phyloP scores from a whole-genome alignment of 495 filamentous ascomycete species.

The Xylaria venustula region DNA sequence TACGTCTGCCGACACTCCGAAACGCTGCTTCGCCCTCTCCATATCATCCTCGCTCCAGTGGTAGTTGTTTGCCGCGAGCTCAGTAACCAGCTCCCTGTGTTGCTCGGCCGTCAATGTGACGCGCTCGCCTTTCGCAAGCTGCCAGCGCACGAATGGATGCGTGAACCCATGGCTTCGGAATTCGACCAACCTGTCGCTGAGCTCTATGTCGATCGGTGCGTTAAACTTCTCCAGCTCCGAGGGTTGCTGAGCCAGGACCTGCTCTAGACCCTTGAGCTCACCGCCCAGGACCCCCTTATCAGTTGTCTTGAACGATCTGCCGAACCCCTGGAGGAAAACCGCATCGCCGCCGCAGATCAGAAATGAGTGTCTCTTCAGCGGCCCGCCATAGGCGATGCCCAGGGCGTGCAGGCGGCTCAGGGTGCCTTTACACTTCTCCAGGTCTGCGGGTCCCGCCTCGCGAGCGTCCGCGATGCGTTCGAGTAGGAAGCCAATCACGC shows the following conservation, averaged over 20 bases:
- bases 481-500: conserved; percentile 43
- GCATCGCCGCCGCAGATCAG: conserved; percentile 20
- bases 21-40: conserved; percentile 8
- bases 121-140: background rate
- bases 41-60: conserved; percentile 6
- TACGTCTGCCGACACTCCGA: background rate
- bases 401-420: conserved; percentile 28
- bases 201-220: conserved; percentile 7
- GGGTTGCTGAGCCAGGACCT: conserved; percentile 7
- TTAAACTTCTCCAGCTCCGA: conserved; percentile 10
- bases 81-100: conserved; percentile 9
- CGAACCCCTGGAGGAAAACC: conserved; percentile 9
- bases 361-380: conserved; percentile 37
- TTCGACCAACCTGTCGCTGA: conserved; percentile 8
- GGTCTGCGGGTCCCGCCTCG: conserved; percentile 27
- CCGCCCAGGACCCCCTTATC: conserved; percentile 8
- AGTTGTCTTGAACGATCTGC: conserved; percentile 7
- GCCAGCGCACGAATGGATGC: conserved; percentile 6
- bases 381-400: conserved; percentile 33
- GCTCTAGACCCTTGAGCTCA: conserved; percentile 9
- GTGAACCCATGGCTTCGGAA: conserved; percentile 10
- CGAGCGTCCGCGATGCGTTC: conserved; percentile 31
- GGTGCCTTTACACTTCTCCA: conserved; percentile 23
- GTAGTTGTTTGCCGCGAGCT: conserved; percentile 10
- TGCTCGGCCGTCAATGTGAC: conserved; percentile 7